A percentile compares a stretch with the other conserved stretches of the same genome.
These are phyloP conservation scores for Chaetomiaceae sp. DNA, from an alignment of 2,329 filamentous ascomycete genomes.

Conservation along the genomic window DNA sequence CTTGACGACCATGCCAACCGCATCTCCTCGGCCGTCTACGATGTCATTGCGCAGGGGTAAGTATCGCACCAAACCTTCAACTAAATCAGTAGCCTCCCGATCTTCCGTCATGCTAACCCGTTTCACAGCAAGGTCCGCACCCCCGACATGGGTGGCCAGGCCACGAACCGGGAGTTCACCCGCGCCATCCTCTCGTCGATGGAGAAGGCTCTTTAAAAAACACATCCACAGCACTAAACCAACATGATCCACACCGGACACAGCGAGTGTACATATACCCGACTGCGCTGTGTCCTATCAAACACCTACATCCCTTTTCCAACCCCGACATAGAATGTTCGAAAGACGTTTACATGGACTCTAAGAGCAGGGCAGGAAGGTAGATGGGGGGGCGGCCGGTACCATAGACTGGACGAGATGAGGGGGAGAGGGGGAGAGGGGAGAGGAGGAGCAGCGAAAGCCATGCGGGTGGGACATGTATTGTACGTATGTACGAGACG, in stretches of 20 bases:
- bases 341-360: background rate
- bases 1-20: slow-evolving; percentile 98
- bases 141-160: slow-evolving; percentile 89
- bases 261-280: slow-evolving; percentile 10
- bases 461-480: slow-evolving; percentile 8
- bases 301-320: too few relatives aligned
- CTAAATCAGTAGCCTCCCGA: background rate
- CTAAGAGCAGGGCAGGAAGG: background rate
- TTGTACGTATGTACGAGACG: slow-evolving; percentile 9
- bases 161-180: slow-evolving; percentile 92
- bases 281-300: slow-evolving; percentile 1
- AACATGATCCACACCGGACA: slow-evolving; percentile 1
- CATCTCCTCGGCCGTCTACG: slow-evolving; percentile 80
- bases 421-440: background rate
- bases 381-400: slow-evolving; percentile 1
- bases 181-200: slow-evolving; percentile 91
- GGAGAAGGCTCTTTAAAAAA: slow-evolving; percentile 52
- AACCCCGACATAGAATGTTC: slow-evolving; percentile 5
- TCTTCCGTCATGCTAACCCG: slow-evolving; percentile 36
- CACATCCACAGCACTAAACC: background rate
- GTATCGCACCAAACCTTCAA: too few relatives aligned
- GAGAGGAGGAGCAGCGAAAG: background rate
- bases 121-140: slow-evolving; percentile 71
- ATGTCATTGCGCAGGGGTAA: slow-evolving; percentile 83
- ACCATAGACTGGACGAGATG: slow-evolving; percentile 14